Evolutionary conservation across 2,329 filamentous ascomycete species (phyloP), one percentile per base, ranked within the genome.

Genomic region (Botrytis cinerea): DNA sequence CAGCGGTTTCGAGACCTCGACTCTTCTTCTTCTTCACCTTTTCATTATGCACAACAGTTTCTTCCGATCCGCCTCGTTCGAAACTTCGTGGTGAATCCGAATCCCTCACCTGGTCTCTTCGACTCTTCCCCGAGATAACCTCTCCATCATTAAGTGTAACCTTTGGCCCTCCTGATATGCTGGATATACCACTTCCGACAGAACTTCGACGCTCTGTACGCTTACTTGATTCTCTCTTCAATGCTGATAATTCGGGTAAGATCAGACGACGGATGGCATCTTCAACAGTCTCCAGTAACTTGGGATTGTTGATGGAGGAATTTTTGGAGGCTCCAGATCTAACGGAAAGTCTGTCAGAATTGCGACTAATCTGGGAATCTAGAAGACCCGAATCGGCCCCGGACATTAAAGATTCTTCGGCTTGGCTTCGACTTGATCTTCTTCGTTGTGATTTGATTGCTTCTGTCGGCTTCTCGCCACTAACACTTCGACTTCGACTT

Each of bases 141-240:
- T 88, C 85, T 1, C 87, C 87, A 48, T 89, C 86, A 76, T 91
- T 80, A 25, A 91, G 82, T 16, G 89, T 85, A 43, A 91, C 86
- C 77, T 89, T 89, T 20, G 89, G 89, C 77, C 87, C 60, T 79
- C 82, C 60, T 79, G 84, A 86, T 72, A 91, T 90, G 75, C 87
- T 86, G 7, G 86, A 87, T 35, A 84, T 81, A 35, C 86, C 86
- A 74, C 84, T 91, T 22, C 71, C 71, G 25, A 57, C 38, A 28
- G 71, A 69, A 18, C 43, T 69, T 35, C 71, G 54, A 20, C 71
- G 71, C 28, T 62, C 70, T 76, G 92, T 88, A 75, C 91, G 90
- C 76, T 92, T 91, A 81, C 93, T 95, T 81, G 95, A 93, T 80
- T 97, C 94, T 78, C 95, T 90, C 82, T 97, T 98, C 72, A 99